phyloP scores from a whole-genome alignment of 2,329 filamentous ascomycete species.

The Hirsutella thompsonii region DNA sequence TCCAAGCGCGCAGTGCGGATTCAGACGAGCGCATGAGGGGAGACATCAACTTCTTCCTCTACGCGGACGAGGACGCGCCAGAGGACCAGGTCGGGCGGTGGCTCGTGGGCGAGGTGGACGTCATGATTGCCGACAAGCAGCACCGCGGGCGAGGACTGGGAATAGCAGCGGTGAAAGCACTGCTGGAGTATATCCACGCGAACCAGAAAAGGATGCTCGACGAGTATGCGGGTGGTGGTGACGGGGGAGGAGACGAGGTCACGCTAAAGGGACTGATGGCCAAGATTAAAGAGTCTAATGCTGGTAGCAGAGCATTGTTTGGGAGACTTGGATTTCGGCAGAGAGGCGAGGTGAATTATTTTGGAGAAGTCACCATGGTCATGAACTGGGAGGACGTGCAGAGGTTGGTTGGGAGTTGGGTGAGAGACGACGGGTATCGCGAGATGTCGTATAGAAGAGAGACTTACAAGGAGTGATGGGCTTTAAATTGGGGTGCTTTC shows the following conservation, averaged over 20 bases:
- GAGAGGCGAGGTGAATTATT: conserved; percentile 42
- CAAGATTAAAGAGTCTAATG: conserved; percentile 46
- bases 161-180: conserved; percentile 47
- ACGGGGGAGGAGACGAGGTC: conserved; percentile 4
- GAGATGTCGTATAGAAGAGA: conserved; percentile 12
- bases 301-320: conserved; percentile 37
- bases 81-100: conserved; percentile 7
- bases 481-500: too few species aligned
- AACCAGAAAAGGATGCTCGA: conserved; percentile 40
- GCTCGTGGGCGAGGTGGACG: conserved; percentile 61
- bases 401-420: conserved; percentile 5
- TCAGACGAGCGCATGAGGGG: conserved; percentile 48
- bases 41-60: conserved; percentile 73
- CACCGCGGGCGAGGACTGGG: conserved; percentile 54
- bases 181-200: conserved; percentile 54
- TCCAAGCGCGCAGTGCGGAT: conserved; percentile 36
- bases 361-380: conserved; percentile 44
- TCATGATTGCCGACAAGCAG: conserved; percentile 62
- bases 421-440: conserved; percentile 7
- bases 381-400: conserved; percentile 18
- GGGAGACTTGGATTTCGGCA: conserved; percentile 36
- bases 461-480: too few species aligned
- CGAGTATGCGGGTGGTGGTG: conserved; percentile 18
- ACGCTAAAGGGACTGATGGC: conserved; percentile 27
- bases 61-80: conserved; percentile 39